Evolutionary conservation across 2,329 filamentous ascomycete genomes (phyloP).

Genomic region (Trichoderma atrobrunneum): DNA sequence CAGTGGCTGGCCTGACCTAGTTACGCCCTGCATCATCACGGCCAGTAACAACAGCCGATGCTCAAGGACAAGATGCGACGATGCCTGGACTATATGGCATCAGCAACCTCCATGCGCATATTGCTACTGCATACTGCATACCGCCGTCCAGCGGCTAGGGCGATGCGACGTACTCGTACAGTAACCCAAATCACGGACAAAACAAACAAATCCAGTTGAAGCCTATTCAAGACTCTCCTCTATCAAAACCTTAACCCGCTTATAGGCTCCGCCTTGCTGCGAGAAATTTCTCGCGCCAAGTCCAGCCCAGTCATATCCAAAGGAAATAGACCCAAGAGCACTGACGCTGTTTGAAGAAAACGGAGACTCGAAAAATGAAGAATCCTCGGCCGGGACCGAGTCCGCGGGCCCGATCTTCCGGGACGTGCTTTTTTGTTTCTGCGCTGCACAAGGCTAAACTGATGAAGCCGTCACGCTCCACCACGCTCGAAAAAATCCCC

Average conservation of each 20-base stretch:
- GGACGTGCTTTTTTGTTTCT: background rate
- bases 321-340: background rate
- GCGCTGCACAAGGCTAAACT: background rate
- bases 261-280: background rate
- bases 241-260: conserved; percentile 3
- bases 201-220: background rate
- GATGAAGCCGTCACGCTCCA: conserved; percentile 4
- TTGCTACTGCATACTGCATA: background rate
- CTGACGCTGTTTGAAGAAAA: background rate
- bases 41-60: conserved; percentile 10
- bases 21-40: conserved; percentile 3
- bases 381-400: conserved; percentile 14
- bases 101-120: background rate
- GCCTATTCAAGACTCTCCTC: background rate
- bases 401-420: conserved; percentile 12
- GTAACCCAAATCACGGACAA: background rate
- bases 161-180: background rate
- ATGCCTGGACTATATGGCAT: background rate
- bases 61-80: background rate
- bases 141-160: background rate
- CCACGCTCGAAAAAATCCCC: conserved; percentile 2
- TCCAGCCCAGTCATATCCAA: background rate
- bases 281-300: conserved; percentile 6
- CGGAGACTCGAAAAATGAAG: background rate
- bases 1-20: conserved; percentile 1